Evolutionary conservation across 1,139 yeast genomes (phyloP).

Genomic region (Pichia sp.): DNA sequence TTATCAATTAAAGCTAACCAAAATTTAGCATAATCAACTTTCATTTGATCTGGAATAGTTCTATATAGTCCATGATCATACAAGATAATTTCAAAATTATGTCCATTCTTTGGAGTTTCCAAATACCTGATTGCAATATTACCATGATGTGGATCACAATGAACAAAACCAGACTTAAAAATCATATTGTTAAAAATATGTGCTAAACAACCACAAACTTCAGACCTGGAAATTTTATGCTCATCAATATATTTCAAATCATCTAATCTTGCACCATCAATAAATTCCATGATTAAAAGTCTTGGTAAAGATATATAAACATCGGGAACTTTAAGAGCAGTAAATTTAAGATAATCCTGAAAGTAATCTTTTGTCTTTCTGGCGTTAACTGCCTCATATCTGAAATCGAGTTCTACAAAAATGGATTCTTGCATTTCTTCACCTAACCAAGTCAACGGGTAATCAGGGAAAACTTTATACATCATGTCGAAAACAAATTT

Average conservation of each 20-base stretch:
- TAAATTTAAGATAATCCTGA: constrained; percentile 43
- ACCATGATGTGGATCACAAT: constrained; percentile 98
- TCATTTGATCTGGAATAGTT: constrained; percentile 68
- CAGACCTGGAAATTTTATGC: constrained; percentile 62
- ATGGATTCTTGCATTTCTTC: constrained; percentile 85
- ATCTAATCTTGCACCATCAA: constrained; percentile 79
- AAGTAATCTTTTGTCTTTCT: constrained; percentile 62
- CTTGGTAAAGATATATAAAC: constrained; percentile 63
- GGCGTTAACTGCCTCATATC: constrained; percentile 81
- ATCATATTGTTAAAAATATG: constrained; percentile 94
- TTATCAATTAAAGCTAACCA: constrained; percentile 85
- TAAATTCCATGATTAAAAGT: constrained; percentile 80
- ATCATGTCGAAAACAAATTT: constrained; percentile 67
- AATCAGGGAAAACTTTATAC: constrained; percentile 81
- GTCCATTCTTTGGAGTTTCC: constrained; percentile 36
- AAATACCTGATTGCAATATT: constrained; percentile 71
- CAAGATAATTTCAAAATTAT: constrained; percentile 83
- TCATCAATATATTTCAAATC: constrained; percentile 57
- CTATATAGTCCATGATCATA: constrained; percentile 96
- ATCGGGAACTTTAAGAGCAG: constrained; percentile 77
- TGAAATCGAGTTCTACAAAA: constrained; percentile 81
- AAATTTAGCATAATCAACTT: constrained; percentile 80
- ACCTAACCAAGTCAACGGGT: constrained; percentile 88
- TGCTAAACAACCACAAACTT: constrained; percentile 78
- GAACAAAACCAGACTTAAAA: constrained; percentile 85